These are phyloP conservation scores for Globisporangium acanthophoron DNA, from an alignment of 352 stramenopile genomes.

Conservation along the genomic window DNA sequence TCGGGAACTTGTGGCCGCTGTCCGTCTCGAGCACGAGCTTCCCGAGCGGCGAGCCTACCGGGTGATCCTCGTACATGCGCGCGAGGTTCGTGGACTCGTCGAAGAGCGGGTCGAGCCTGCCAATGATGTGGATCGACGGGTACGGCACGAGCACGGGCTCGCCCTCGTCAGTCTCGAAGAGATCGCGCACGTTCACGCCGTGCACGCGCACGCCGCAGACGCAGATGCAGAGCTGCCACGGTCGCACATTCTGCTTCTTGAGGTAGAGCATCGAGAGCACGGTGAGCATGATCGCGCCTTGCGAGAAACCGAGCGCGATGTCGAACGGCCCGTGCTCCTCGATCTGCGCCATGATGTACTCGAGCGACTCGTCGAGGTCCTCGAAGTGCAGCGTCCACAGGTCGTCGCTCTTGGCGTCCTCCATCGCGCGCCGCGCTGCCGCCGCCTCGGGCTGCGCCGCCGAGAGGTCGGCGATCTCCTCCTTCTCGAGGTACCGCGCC, in stretches of 20 bases:
- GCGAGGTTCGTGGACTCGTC: slow-evolving; percentile 31
- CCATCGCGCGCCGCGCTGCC: neutral
- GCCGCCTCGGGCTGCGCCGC: slow-evolving; percentile 9
- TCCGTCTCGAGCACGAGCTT: slow-evolving; percentile 40
- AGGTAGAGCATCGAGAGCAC: slow-evolving; percentile 32
- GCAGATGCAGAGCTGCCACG: slow-evolving; percentile 44
- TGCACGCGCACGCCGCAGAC: slow-evolving; percentile 31
- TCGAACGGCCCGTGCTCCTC: slow-evolving; percentile 35
- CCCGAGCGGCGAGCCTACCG: slow-evolving; percentile 21
- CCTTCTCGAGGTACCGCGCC: slow-evolving; percentile 18
- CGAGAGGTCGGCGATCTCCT: slow-evolving; percentile 16
- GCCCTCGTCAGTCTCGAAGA: slow-evolving; percentile 26
- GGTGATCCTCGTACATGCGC: slow-evolving; percentile 36
- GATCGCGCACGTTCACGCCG: slow-evolving; percentile 26
- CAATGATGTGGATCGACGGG: slow-evolving; percentile 49
- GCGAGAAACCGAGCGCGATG: slow-evolving; percentile 50
- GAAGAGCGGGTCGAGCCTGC: slow-evolving; percentile 45
- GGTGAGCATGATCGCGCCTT: slow-evolving; percentile 43
- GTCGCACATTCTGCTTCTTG: slow-evolving; percentile 18
- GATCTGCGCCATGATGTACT: slow-evolving; percentile 37
- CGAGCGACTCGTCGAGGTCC: slow-evolving; percentile 27
- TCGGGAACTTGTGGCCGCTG: slow-evolving; percentile 65
- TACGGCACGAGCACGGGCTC: slow-evolving; percentile 16
- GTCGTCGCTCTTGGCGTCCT: neutral
- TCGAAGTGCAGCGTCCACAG: slow-evolving; percentile 29